These are phyloP conservation scores for Trichosporon sp. DNA, from an alignment of 1,284 basidiomycete species.

Conservation along the genomic window DNA sequence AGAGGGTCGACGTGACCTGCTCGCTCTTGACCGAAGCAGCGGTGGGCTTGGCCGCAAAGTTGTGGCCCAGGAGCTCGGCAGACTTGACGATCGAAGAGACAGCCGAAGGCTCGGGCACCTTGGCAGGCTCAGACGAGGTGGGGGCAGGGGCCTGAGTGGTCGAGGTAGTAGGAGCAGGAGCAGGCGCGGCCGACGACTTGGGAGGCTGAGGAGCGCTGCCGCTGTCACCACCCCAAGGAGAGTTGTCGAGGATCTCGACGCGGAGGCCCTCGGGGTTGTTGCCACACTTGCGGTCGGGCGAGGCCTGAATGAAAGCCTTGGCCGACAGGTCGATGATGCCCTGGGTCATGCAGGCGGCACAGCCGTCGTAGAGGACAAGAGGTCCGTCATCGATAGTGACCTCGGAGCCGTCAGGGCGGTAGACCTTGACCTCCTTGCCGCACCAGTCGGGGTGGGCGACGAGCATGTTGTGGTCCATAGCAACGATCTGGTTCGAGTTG, in stretches of 20 bases:
- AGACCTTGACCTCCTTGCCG: conserved; percentile 29
- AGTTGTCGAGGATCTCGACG: conserved; percentile 29
- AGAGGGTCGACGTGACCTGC: not conserved
- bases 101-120: not conserved
- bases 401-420: conserved; percentile 24
- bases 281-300: conserved; percentile 22
- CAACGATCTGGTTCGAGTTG: conserved; percentile 19
- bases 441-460: conserved; percentile 19
- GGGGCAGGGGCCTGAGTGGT: not conserved
- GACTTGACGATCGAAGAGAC: not conserved
- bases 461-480: conserved; percentile 22
- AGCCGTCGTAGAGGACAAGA: conserved; percentile 34
- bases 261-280: conserved; percentile 28
- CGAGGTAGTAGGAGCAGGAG: not conserved
- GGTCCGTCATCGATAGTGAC: conserved; percentile 32
- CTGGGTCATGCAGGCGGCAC: conserved; percentile 23
- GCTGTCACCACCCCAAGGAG: not conserved
- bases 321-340: conserved; percentile 33
- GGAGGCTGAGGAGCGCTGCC: not conserved
- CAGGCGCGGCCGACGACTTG: conserved; percentile 1
- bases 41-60: conserved; percentile 5
- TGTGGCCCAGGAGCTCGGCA: not conserved
- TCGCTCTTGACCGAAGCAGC: not conserved
- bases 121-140: not conserved
- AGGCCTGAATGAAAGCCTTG: conserved; percentile 14